Conservation (phyloP, 371 early-diverging fungal species). For the Rhizomucor miehei region DNA sequence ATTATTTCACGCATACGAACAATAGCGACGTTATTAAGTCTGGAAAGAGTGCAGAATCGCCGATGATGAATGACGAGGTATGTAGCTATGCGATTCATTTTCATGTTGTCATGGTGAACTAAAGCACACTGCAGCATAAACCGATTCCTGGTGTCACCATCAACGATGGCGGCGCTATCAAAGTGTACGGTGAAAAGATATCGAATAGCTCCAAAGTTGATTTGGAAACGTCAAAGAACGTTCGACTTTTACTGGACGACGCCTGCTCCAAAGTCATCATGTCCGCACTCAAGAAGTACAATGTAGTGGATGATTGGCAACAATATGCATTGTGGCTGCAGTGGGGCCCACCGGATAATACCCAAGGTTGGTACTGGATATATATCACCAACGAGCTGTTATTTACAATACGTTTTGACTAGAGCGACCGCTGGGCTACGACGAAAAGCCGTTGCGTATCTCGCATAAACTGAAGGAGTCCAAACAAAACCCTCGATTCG, state of each 20-base stretch:
- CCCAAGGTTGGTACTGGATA: slow-evolving; percentile 45
- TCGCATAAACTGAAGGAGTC: slow-evolving; percentile 79
- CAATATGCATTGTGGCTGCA: slow-evolving; percentile 83
- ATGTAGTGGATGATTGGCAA: slow-evolving; percentile 85
- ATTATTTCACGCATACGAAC: slow-evolving; percentile 5
- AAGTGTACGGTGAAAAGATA: slow-evolving; percentile 69
- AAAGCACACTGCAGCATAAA: slow-evolving; percentile 3
- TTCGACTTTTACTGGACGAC: slow-evolving; percentile 80
- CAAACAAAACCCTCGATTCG: slow-evolving; percentile 74
- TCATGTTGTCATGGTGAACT: not conserved
- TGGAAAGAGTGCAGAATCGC: not conserved
- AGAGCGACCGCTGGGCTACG: slow-evolving; percentile 77
- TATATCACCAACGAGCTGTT: too few species aligned
- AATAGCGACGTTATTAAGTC: not conserved
- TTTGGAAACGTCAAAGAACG: slow-evolving; percentile 82
- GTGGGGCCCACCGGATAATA: slow-evolving; percentile 50
- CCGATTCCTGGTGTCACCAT: slow-evolving; percentile 34
- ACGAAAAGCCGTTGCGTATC: slow-evolving; percentile 79
- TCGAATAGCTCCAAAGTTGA: slow-evolving; percentile 57
- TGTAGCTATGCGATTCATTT: not conserved
- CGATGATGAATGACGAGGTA: slow-evolving; percentile 3
- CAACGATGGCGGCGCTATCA: slow-evolving; percentile 70
- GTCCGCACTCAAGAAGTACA: slow-evolving; percentile 87
- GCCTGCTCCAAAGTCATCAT: slow-evolving; percentile 84
- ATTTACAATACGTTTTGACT: slow-evolving; percentile 11